A percentile compares a stretch with the other conserved stretches of the same genome.
Conservation (phyloP, 352 stramenopile species). For the Pythium rhizo-oryzae region DNA sequence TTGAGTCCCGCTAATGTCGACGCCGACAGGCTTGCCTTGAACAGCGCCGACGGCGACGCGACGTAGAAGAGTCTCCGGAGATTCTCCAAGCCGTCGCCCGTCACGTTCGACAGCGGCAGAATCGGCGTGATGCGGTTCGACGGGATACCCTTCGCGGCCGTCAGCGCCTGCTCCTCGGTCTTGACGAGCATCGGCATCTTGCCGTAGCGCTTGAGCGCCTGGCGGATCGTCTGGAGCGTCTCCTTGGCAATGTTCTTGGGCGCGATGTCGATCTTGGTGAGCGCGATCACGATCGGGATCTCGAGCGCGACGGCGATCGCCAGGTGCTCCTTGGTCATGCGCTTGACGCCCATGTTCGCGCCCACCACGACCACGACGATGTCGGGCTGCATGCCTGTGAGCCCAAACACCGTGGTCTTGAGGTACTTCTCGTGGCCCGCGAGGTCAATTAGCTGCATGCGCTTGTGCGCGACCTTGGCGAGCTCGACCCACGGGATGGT, state of each 20-base stretch:
- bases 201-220: constrained; percentile 85
- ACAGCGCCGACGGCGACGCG: constrained; percentile 68
- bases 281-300: constrained; percentile 93
- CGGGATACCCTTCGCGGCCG: constrained; percentile 87
- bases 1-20: constrained; percentile 65
- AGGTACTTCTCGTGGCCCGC: constrained; percentile 98
- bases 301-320: constrained; percentile 91
- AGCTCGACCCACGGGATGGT: constrained; percentile 82
- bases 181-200: constrained; percentile 96
- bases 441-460: constrained; percentile 88
- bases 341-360: constrained; percentile 94
- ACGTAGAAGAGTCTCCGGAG: constrained; percentile 72
- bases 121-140: constrained; percentile 96
- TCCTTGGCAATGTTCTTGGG: constrained; percentile 93
- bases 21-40: constrained; percentile 68
- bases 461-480: constrained; percentile 75
- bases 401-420: constrained; percentile 99
- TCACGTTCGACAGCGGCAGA: constrained; percentile 98
- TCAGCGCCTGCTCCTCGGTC: constrained; percentile 79
- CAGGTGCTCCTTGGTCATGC: constrained; percentile 94
- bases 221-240: constrained; percentile 89
- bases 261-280: constrained; percentile 96
- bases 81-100: constrained; percentile 91
- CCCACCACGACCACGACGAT: constrained; percentile 95
- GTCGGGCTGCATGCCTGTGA: constrained; percentile 97